Evolutionary conservation across 2,329 filamentous ascomycete genomes (phyloP).

Genomic region (Thielaviopsis ethacetica): DNA sequence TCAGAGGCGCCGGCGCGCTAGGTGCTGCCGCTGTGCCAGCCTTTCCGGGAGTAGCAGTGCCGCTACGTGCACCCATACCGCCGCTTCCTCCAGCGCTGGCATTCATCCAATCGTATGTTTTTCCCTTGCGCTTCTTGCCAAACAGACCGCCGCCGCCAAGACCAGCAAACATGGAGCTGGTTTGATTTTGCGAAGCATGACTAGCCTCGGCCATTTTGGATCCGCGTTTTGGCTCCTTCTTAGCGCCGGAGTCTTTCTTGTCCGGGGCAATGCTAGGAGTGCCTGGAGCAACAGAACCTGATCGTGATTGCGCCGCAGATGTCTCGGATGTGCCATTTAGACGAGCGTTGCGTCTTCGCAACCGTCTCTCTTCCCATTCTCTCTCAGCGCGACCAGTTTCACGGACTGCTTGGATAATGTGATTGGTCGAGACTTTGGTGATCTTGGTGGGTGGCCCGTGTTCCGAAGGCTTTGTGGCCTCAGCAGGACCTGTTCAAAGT

Average conservation of each 20-base stretch:
- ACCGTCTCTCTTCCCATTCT: slow-evolving; percentile 54
- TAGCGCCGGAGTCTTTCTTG: slow-evolving; percentile 51
- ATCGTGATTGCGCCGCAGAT: slow-evolving; percentile 29
- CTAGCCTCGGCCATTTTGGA: slow-evolving; percentile 64
- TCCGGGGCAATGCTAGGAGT: slow-evolving; percentile 46
- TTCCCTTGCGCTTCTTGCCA: slow-evolving; percentile 43
- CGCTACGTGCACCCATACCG: slow-evolving; percentile 21
- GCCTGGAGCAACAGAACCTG: slow-evolving; percentile 40
- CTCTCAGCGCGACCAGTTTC: slow-evolving; percentile 49
- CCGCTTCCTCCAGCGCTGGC: slow-evolving; percentile 26
- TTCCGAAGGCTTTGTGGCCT: slow-evolving; percentile 9
- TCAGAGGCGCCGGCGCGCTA: slow-evolving; percentile 25
- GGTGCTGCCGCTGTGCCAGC: slow-evolving; percentile 19
- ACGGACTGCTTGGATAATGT: slow-evolving; percentile 37
- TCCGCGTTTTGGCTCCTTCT: slow-evolving; percentile 75
- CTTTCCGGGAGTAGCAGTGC: slow-evolving; percentile 33
- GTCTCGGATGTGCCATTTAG: slow-evolving; percentile 38
- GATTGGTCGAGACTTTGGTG: slow-evolving; percentile 33
- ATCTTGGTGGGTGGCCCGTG: slow-evolving; percentile 25
- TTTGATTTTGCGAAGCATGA: slow-evolving; percentile 69
- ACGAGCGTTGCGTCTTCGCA: slow-evolving; percentile 50
- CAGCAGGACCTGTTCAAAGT: slow-evolving; percentile 12
- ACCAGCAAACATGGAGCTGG: slow-evolving; percentile 54
- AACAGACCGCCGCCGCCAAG: slow-evolving; percentile 44
- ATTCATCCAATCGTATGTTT: slow-evolving; percentile 65